phyloP scores from a whole-genome alignment of 495 filamentous ascomycete genomes.

The Aspergillus mulundensis region DNA sequence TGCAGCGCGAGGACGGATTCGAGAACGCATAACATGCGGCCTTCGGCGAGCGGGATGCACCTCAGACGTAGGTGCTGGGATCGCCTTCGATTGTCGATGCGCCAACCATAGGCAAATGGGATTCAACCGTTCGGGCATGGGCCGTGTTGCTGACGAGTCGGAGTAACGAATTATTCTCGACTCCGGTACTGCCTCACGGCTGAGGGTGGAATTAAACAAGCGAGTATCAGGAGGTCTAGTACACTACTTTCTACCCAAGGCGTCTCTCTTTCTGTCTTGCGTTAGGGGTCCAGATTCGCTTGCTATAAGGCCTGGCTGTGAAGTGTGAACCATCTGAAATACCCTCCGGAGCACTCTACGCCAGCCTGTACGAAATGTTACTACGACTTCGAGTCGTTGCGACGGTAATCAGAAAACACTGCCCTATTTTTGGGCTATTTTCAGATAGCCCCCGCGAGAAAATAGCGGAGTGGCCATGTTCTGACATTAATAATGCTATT shows the following conservation, averaged over 20 bases:
- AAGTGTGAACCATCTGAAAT: conserved; percentile 4
- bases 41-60: conserved; percentile 12
- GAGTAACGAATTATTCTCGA: background rate
- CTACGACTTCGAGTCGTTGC: background rate
- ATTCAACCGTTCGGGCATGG: background rate
- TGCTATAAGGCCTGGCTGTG: conserved; percentile 4
- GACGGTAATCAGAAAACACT: background rate
- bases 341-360: background rate
- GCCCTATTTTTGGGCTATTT: background rate
- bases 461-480: background rate
- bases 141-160: background rate
- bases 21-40: conserved; percentile 16
- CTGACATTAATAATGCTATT: background rate
- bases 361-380: background rate
- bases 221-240: background rate
- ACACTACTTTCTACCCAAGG: too few relatives aligned
- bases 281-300: conserved; percentile 14
- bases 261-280: background rate
- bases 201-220: background rate
- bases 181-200: background rate
- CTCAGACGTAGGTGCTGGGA: conserved; percentile 1
- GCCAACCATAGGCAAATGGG: background rate
- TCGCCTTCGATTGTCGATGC: background rate
- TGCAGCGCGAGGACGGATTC: background rate
- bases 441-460: background rate